These are phyloP conservation scores for Chimonanthus praecox DNA, from an alignment of 164 flowering plant species.

Conservation along the genomic window DNA sequence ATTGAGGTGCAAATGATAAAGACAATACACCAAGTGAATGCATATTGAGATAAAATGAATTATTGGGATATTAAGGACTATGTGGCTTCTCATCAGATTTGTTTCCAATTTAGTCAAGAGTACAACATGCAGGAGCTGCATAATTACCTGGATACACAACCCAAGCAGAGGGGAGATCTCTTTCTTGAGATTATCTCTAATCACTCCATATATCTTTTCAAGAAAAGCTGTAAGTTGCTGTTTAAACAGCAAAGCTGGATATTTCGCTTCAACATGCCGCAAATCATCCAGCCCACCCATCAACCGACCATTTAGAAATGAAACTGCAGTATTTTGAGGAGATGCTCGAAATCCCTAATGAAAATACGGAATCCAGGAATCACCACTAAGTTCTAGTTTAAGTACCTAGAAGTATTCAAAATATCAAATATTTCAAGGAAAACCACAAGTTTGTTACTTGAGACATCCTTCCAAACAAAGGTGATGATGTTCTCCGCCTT, in stretches of 20 bases:
- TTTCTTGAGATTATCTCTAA: slow-evolving; percentile 92
- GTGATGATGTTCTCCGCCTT: slow-evolving; percentile 82
- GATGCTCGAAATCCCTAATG: slow-evolving; percentile 85
- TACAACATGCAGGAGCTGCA: too few relatives aligned
- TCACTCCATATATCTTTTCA: slow-evolving; percentile 98
- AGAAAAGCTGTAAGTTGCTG: slow-evolving; percentile 99
- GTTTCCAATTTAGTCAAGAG: too few relatives aligned
- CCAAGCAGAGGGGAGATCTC: slow-evolving; percentile 98
- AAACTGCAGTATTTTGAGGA: slow-evolving; percentile 85
- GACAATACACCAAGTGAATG: too few relatives aligned
- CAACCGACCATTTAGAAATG: slow-evolving; percentile 58
- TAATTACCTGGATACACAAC: slow-evolving; percentile 84
- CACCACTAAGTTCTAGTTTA: background rate
- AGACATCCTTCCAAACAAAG: slow-evolving; percentile 94
- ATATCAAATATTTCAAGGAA: background rate
- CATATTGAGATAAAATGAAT: too few relatives aligned
- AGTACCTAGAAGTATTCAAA: background rate
- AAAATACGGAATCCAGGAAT: background rate
- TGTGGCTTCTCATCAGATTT: too few relatives aligned
- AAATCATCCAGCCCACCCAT: slow-evolving; percentile 66
- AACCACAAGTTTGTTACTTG: slow-evolving; percentile 37
- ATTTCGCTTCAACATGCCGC: slow-evolving; percentile 96
- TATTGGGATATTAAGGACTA: too few relatives aligned
- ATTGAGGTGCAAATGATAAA: too few relatives aligned
- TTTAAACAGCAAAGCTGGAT: slow-evolving; percentile 97